Percentiles rank a stretch among this genome's conserved stretches.
Conservation (phyloP, 2,329 filamentous ascomycete genomes). For the Apiospora saccharicola region DNA sequence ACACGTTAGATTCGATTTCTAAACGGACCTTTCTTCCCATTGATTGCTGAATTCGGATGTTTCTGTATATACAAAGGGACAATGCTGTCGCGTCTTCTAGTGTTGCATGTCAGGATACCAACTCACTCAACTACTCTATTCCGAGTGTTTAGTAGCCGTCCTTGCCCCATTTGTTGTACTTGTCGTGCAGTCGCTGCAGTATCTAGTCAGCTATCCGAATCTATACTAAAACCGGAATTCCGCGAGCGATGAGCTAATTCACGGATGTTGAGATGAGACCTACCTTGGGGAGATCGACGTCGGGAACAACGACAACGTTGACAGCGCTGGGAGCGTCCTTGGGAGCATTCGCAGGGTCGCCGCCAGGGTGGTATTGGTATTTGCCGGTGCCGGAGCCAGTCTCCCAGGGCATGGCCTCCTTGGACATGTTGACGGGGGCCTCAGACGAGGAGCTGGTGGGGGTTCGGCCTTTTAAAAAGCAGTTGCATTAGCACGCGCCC, state of each 20-base stretch:
- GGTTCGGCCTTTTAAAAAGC: constrained; percentile 68
- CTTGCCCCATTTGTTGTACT: constrained; percentile 99
- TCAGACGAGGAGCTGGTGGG: constrained; percentile 89
- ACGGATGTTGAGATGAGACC: constrained; percentile 35
- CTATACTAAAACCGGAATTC: not conserved
- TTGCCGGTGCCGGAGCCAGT: constrained; percentile 69
- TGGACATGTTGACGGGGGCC: constrained; percentile 74
- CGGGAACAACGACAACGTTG: constrained; percentile 92
- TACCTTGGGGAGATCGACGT: constrained; percentile 92
- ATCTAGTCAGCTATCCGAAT: not conserved
- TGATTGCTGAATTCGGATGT: constrained; percentile 17
- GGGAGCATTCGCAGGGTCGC: constrained; percentile 76
- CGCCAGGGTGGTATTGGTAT: constrained; percentile 84
- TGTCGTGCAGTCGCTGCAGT: constrained; percentile 83
- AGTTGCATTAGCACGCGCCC: constrained; percentile 1
- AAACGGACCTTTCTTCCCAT: constrained; percentile 11
- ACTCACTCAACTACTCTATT: not conserved
- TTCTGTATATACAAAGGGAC: constrained; percentile 23
- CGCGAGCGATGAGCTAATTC: not conserved
- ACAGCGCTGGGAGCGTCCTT: constrained; percentile 94
- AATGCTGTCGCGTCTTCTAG: constrained; percentile 22
- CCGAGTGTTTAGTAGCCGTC: constrained; percentile 76
- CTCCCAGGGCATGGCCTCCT: constrained; percentile 92
- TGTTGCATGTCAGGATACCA: constrained; percentile 18
- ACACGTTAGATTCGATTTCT: not conserved